Percentiles rank a stretch among this genome's conserved stretches.
Conservation (phyloP, 2,329 filamentous ascomycete species). For the Knoxdaviesia proteae region DNA sequence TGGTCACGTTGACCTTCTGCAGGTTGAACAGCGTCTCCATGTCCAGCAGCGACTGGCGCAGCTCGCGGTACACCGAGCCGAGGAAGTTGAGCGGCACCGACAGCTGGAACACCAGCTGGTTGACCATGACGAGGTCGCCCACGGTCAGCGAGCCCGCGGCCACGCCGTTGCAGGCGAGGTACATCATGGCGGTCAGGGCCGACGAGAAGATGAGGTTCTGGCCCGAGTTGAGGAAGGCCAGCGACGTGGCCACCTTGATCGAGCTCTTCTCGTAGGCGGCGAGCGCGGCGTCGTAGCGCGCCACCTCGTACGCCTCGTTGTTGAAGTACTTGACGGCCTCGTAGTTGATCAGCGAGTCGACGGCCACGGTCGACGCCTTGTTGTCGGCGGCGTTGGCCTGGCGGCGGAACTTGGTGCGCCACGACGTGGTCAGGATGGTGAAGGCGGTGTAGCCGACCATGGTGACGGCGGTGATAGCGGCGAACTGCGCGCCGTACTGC, state of each 20-base stretch:
- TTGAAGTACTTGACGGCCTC: conserved; percentile 99
- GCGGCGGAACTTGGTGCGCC: conserved; percentile 90
- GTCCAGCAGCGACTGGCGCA: conserved; percentile 82
- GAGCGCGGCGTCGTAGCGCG: conserved; percentile 72
- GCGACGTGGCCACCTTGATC: conserved; percentile 88
- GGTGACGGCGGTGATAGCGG: conserved; percentile 69
- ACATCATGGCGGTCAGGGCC: conserved; percentile 95
- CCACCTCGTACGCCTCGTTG: conserved; percentile 88
- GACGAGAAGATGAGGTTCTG: conserved; percentile 96
- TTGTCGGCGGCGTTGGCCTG: conserved; percentile 95
- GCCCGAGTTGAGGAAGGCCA: conserved; percentile 80
- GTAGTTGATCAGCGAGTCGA: conserved; percentile 95
- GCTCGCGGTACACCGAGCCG: conserved; percentile 90
- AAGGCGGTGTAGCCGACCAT: conserved; percentile 95
- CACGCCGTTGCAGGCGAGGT: conserved; percentile 77
- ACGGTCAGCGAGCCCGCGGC: conserved; percentile 66
- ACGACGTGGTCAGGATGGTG: conserved; percentile 87
- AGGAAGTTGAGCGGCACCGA: conserved; percentile 94
- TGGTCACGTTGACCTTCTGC: conserved; percentile 82
- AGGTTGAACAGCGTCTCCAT: conserved; percentile 98
- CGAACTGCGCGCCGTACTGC: conserved; percentile 83
- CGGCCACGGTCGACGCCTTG: conserved; percentile 79
- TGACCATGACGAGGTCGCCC: conserved; percentile 94
- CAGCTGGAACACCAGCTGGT: conserved; percentile 94
- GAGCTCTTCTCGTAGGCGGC: conserved; percentile 77